Evolutionary conservation across 352 stramenopile species (phyloP), one percentile per base, ranked within the genome.

Genomic region (Phytopythium oedochilum): DNA sequence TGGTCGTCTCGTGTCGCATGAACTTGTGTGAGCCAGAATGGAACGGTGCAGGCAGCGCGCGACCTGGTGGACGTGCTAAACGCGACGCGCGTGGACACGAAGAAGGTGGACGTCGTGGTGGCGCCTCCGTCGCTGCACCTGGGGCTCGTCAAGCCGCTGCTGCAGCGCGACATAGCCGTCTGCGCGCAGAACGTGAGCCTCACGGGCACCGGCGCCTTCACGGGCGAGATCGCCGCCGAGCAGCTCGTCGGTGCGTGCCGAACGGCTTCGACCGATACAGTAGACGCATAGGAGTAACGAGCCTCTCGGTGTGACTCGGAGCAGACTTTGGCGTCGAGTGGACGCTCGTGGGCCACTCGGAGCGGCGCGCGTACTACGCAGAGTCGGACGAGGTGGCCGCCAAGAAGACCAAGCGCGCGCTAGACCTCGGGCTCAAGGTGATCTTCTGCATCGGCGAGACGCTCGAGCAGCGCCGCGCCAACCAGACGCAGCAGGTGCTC

Each of bases 361-460:
- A 98, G 71, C 78, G 94, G 51, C 88, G 94, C 53, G 83, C 86
- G 58, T 94, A 94, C 64, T 97, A 96, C 60, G 75, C 70, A 89
- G 83, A 98, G 69, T 92, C 79, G 35, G 91, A 98, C 59, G 76
- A 96, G 59, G 74, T 96, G 53, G 96, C 98, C 64, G 97, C 97
- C 57, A 78, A 85, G 57, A 97, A 98, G 83, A 96, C 93, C 51
- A 96, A 94, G 71, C 71, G 88, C 29, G 94, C 92, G 32, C 64
- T 97, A 2, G 78, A 88, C 56, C 66, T 96, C 28, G 96, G 89
- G 4, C 71, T 98, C 34, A 88, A 86, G 42, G 86, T 96, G 43
- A 98, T 99, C 73, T 94, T 99, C 63, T 99, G 96, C 64, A 98
- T 99, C 64, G 96, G 96, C 36, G 96, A 99, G 78, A 97, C 86